phyloP scores from a whole-genome alignment of 768 basidiomycete species.

The Lepiota subincarnata region DNA sequence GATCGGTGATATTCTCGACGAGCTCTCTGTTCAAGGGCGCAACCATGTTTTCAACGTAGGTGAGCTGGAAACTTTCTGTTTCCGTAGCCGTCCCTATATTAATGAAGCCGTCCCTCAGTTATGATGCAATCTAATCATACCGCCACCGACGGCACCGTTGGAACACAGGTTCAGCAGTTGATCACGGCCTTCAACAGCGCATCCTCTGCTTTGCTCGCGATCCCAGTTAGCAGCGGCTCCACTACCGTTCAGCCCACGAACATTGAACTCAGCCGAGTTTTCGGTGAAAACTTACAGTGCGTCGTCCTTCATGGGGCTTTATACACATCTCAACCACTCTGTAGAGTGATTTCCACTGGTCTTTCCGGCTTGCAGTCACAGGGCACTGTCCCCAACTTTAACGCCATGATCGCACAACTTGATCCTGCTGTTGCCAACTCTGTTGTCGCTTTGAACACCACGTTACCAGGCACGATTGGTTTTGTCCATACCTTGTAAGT shows the following conservation, averaged over 20 bases:
- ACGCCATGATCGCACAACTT: constrained; percentile 20
- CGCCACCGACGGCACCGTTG: constrained; percentile 25
- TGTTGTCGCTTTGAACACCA: constrained; percentile 25
- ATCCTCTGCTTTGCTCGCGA: constrained; percentile 18
- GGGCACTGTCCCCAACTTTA: constrained; percentile 23
- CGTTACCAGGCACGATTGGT: constrained; percentile 21
- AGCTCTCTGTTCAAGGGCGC: constrained; percentile 21
- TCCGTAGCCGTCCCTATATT: neutral
- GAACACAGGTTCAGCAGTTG: constrained; percentile 22
- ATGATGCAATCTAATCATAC: constrained; percentile 27
- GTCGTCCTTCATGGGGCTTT: neutral
- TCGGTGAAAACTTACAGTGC: constrained; percentile 27
- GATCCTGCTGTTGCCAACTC: constrained; percentile 26
- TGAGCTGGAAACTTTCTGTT: constrained; percentile 12
- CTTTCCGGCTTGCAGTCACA: constrained; percentile 26
- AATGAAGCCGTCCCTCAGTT: constrained; percentile 14
- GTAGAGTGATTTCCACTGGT: constrained; percentile 24
- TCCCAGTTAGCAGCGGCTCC: constrained; percentile 27
- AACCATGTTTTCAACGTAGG: constrained; percentile 22
- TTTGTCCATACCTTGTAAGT: constrained; percentile 30
- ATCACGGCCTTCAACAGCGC: constrained; percentile 23
- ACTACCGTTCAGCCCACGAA: constrained; percentile 29
- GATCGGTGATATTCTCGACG: constrained; percentile 23
- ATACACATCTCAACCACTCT: neutral
- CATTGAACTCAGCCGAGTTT: constrained; percentile 29